Evolutionary conservation across 805 yeast genomes (phyloP), one percentile per base, ranked within the genome.

Genomic region (Brettanomyces bruxellensis): DNA sequence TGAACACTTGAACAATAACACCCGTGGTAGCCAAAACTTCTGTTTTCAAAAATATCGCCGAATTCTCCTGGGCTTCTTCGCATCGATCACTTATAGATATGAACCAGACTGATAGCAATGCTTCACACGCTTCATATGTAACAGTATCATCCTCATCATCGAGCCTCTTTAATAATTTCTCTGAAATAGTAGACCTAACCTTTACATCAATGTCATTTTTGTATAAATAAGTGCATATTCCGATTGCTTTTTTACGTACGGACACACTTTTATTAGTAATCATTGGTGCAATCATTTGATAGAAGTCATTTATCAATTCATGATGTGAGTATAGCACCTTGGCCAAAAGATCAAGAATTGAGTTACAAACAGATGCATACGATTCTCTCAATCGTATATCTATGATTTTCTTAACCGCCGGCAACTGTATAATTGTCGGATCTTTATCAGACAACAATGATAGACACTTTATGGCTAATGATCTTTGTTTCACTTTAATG

Each of bases 341-440:
- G 9, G 73, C 71, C 25, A 88, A 62, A 37, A 88, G 68, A 39
- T 86, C 93, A 28, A 88, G 65, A 2, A 82, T 82, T 0, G 95
- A 86, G 54, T 83, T 89, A 48, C 88, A 72, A 0, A 87, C 91
- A 37, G 81, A 72, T 0, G 95, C 79, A 2, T 88, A 84, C 0
- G 73, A 56, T 50, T 84, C 91, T 4, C 57, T 62, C 36, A 88
- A 62, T 41, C 79, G 65, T 8, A 61, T 66, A 1, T 77, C 65
- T 3, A 88, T 67, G 0, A 84, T 70, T 2, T 63, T 63, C 51
- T 72, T 79, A 5, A 87, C 73, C 8, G 65, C 64, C 1, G 79
- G 72, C 2, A 73, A 64, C 1, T 69, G 58, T 40, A 86, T 60
- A 23, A 87, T 64, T 0, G 65, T 48, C 1, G 79, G 71, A 43